Evolutionary conservation across 371 early-diverging fungal species (phyloP).

Genomic region (Mucor saturninus): DNA sequence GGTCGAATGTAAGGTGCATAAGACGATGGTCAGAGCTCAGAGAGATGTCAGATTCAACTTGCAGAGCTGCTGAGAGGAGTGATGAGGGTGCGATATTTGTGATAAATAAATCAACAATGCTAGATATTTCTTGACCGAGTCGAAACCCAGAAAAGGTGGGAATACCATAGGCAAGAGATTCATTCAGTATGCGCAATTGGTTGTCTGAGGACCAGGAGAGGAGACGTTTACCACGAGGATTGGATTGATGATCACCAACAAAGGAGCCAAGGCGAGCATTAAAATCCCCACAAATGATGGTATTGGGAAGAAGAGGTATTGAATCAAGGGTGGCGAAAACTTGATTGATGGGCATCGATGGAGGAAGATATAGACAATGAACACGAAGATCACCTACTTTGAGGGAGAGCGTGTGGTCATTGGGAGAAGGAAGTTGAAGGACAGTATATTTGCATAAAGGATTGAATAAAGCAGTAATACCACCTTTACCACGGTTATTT

Average conservation of each 20-base stretch:
- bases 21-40: constrained; percentile 1
- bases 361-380: constrained; percentile 9
- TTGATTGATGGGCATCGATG: neutral
- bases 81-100: neutral
- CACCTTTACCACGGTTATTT: neutral
- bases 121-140: neutral
- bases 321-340: constrained; percentile 1
- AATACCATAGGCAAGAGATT: neutral
- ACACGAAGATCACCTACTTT: neutral
- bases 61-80: neutral
- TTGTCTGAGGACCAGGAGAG: neutral
- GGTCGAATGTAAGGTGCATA: neutral
- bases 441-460: constrained; percentile 11
- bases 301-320: constrained; percentile 5
- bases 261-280: constrained; percentile 12
- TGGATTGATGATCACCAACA: constrained; percentile 6
- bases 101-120: constrained; percentile 18
- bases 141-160: constrained; percentile 8
- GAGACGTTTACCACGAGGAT: constrained; percentile 2
- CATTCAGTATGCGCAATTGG: neutral
- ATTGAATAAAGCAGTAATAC: constrained; percentile 13
- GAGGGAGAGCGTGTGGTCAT: constrained; percentile 4
- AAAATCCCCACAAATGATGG: constrained; percentile 24
- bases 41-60: constrained; percentile 6
- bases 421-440: constrained; percentile 3